Conservation (phyloP, 164 flowering plant species). For the Umbellularia californica region DNA sequence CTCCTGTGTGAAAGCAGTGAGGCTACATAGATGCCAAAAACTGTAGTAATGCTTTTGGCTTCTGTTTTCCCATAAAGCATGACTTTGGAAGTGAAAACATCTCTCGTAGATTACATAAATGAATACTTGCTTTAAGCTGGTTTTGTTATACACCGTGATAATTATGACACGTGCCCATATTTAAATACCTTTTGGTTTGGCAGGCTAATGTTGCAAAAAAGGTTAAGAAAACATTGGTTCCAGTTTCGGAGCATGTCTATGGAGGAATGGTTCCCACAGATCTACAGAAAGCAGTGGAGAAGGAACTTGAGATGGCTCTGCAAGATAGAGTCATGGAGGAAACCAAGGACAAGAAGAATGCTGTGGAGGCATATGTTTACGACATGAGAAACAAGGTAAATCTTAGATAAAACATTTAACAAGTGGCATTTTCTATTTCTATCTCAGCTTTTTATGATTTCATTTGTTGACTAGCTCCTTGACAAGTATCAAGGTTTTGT, state of each 20-base stretch:
- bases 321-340: constrained; percentile 97
- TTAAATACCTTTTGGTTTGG: not conserved
- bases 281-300: constrained; percentile 78
- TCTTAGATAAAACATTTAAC: constrained; percentile 24
- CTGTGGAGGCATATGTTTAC: constrained; percentile 90
- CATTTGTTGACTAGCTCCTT: constrained; percentile 38
- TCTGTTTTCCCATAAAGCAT: not conserved
- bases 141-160: too few species aligned
- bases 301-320: constrained; percentile 94
- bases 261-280: constrained; percentile 61
- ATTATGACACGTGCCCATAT: too few species aligned
- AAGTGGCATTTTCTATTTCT: not conserved
- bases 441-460: constrained; percentile 8
- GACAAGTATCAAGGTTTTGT: constrained; percentile 80
- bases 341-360: constrained; percentile 88
- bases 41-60: too few species aligned
- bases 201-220: constrained; percentile 75
- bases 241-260: constrained; percentile 63
- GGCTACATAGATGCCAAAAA: too few species aligned
- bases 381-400: constrained; percentile 88
- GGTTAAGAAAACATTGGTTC: constrained; percentile 64
- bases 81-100: too few species aligned
- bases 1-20: too few species aligned
- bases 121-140: too few species aligned
- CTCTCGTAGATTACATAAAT: too few species aligned